These are phyloP conservation scores for Coccinonectria pachysandricola DNA, from an alignment of 2,329 filamentous ascomycete species.

Conservation along the genomic window DNA sequence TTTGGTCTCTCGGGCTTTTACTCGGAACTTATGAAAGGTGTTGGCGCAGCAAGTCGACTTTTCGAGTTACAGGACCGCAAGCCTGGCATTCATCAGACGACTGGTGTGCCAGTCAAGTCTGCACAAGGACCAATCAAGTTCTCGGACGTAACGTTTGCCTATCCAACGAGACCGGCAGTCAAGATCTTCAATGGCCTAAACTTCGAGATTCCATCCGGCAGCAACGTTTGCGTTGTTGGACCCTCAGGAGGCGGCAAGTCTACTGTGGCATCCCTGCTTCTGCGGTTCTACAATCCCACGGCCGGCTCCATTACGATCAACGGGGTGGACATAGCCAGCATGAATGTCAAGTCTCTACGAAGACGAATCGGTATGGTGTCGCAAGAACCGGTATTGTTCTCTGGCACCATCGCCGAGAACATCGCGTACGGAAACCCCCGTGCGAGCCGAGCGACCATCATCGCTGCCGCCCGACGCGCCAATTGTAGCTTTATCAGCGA, in stretches of 20 bases:
- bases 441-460: constrained; percentile 70
- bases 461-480: constrained; percentile 77
- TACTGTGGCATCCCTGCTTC: constrained; percentile 81
- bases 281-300: constrained; percentile 84
- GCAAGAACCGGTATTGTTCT: constrained; percentile 90
- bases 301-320: constrained; percentile 71
- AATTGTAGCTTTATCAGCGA: constrained; percentile 97
- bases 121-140: constrained; percentile 87
- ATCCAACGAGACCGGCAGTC: constrained; percentile 87
- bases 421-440: constrained; percentile 82
- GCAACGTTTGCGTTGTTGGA: constrained; percentile 92
- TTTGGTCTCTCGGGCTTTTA: constrained; percentile 95
- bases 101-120: constrained; percentile 66
- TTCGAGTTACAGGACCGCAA: constrained; percentile 92
- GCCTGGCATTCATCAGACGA: constrained; percentile 78
- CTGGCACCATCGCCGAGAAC: constrained; percentile 74
- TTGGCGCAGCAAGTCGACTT: constrained; percentile 87
- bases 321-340: constrained; percentile 67
- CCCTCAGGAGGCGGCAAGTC: constrained; percentile 95
- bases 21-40: constrained; percentile 97
- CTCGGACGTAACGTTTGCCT: constrained; percentile 75
- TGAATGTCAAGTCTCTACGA: constrained; percentile 90
- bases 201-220: constrained; percentile 87
- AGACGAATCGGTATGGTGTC: constrained; percentile 90
- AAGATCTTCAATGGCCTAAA: constrained; percentile 79